Base-by-base conservation (phyloP, 805 yeast species). In the Cyberlindnera amylophila region DNA sequence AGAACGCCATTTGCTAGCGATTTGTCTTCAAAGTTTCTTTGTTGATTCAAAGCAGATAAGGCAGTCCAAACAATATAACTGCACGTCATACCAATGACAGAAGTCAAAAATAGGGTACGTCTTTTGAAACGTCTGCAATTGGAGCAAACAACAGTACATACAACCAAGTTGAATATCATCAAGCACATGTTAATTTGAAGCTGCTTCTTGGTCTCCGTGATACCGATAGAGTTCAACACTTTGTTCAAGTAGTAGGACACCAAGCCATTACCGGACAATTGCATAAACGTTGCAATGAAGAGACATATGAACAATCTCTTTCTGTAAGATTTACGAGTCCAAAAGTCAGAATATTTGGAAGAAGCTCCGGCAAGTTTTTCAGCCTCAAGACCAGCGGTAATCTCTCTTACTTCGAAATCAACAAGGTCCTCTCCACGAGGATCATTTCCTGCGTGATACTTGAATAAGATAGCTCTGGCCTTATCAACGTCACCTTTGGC, bases 171-270 rank as follows among this genome's bases (percentile, higher is more conserved):
- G 56, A 65, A 73, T 39, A 70, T 55, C 69, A 65, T 69, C 45
- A 74, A 63, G 43, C 71, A 66, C 38, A 73, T 75, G 54, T 75
- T 75, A 52, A 75, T 66, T 39, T 66, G 51, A 40, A 75, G 65
- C 56, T 75, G 75, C 40, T 62, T 53, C 34, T 57, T 56, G 12
- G 64, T 56, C 11, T 56, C 62, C 36, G 74, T 72, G 51, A 75
- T 74, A 42, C 82, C 81, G 52, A 76, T 74, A 14, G 77, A 69
- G 44, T 62, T 57, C 51, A 77, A 66, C 10, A 77, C 81, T 46
- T 66, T 64, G 46, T 64, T 64, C 47, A 74, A 61, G 56, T 74
- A 74, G 63, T 72, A 74, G 3, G 75, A 67, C 15, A 72, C 73
- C 38, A 74, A 58, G 38, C 74, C 75, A 50, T 71, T 72, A 50